A percentile compares a stretch with the other conserved stretches of the same genome.
Conservation (phyloP, 352 stramenopile genomes). For the Globisporangium nagaii region DNA sequence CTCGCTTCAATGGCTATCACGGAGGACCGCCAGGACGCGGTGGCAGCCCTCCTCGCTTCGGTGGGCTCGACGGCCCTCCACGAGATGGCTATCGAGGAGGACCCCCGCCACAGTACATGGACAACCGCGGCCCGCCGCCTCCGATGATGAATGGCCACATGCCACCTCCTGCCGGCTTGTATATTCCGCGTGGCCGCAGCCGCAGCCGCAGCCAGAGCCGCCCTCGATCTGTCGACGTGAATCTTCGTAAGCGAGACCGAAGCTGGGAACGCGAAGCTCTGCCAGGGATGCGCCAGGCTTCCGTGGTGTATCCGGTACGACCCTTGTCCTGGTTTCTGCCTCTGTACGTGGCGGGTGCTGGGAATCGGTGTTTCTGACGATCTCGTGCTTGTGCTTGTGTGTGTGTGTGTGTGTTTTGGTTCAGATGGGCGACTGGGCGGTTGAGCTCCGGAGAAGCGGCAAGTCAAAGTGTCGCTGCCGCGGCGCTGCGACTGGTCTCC, state of each 20-base stretch:
- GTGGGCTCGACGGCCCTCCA: constrained; percentile 10
- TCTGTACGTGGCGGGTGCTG: too few species aligned
- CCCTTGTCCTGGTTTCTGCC: too few species aligned
- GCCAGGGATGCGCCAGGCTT: background rate
- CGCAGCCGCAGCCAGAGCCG: constrained; percentile 21
- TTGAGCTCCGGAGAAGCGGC: constrained; percentile 49
- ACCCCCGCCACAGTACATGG: constrained; percentile 16
- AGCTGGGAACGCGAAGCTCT: constrained; percentile 13
- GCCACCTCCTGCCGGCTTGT: background rate
- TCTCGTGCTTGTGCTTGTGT: background rate
- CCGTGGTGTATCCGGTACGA: constrained; percentile 12
- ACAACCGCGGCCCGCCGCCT: constrained; percentile 22
- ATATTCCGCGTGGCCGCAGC: constrained; percentile 21
- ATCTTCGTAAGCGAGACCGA: constrained; percentile 9
- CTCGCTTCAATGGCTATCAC: background rate
- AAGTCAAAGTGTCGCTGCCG: constrained; percentile 44
- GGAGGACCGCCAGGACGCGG: constrained; percentile 4
- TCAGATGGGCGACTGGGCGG: constrained; percentile 26
- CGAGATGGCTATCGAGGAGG: constrained; percentile 20
- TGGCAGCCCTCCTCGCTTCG: constrained; percentile 6
- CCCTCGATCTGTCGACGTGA: constrained; percentile 1
- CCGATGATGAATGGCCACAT: constrained; percentile 22
- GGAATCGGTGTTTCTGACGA: too few species aligned
- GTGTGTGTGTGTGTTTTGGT: constrained; percentile 6
- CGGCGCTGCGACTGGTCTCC: constrained; percentile 22